Evolutionary conservation across 352 stramenopile species (phyloP), one percentile per base, ranked within the genome.

Genomic region (Globisporangium yorkense): DNA sequence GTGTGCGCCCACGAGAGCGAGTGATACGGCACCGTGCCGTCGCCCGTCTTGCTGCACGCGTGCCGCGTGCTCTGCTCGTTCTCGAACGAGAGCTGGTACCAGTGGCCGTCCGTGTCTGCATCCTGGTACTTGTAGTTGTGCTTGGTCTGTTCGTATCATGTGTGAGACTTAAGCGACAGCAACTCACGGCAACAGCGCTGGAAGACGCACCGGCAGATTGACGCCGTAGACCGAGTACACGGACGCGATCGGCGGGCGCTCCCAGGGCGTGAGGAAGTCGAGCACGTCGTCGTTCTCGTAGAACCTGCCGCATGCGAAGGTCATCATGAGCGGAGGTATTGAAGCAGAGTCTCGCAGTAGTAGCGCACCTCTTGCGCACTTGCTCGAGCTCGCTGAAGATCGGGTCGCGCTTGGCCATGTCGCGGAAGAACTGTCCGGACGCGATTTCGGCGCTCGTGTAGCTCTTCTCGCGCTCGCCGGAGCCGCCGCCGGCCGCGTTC

Each of bases 141-240:
- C 52, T 87, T 84, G 10, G 79, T 88, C 78, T 91, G 21, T 9
- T 10, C 18, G 48, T 0, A 35, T 24, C 27, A 21, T 10, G 18
- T 18, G 24, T 21, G 5, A 52, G 47, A 9, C 33, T 37, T 5
- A 37, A 37, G 6, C 33, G 33, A 37, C 6, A 37, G 3, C 33
- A 37, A 2, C 6, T 12, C 8, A 27, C 43, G 18, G 33, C 39
- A 15, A 47, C 20, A 51, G 8, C 43, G 10, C 40, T 31, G 37
- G 13, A 40, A 12, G 13, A 18, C 63, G 15, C 68, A 92, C 83
- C 65, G 77, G 75, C 24, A 90, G 63, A n/a, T 89, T 88, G 48
- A 87, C 74, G 49, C 83, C 83, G 56, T 93, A 93, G 40, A 89
- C 71, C 24, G 75, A 70, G 56, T 91, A 91, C n/a, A 93, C 79